Percentiles rank a stretch among this genome's conserved stretches.
These are phyloP conservation scores for Golubevia sp. DNA, from an alignment of 1,284 basidiomycete species.

Conservation along the genomic window DNA sequence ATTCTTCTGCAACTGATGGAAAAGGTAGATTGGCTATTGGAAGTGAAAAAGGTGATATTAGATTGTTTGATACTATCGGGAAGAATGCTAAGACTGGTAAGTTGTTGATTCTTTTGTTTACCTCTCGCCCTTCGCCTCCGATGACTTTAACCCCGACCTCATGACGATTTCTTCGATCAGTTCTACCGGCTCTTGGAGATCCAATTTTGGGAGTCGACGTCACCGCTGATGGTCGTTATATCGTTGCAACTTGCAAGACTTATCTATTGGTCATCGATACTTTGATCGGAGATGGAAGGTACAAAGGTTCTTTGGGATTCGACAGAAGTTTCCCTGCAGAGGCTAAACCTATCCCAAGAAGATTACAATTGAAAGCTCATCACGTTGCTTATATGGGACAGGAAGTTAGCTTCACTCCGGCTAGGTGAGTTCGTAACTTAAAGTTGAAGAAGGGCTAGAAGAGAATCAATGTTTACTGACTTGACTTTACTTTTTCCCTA, in stretches of 20 bases:
- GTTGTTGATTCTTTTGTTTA: neutral
- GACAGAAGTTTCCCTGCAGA: conserved; percentile 93
- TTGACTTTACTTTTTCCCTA: too few relatives aligned
- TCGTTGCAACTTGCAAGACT: conserved; percentile 93
- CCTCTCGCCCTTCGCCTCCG: too few relatives aligned
- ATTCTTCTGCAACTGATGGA: conserved; percentile 85
- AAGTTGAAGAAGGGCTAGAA: conserved; percentile 7
- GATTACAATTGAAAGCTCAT: conserved; percentile 85
- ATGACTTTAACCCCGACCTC: too few relatives aligned
- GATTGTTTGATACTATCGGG: conserved; percentile 92
- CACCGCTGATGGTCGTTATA: conserved; percentile 88
- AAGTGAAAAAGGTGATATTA: conserved; percentile 94
- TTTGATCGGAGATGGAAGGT: conserved; percentile 86
- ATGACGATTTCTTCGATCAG: conserved; percentile 48
- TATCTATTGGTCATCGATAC: conserved; percentile 95
- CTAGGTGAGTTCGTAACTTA: conserved; percentile 68
- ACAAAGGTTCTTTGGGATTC: conserved; percentile 84
- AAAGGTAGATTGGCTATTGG: conserved; percentile 87
- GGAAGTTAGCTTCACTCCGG: conserved; percentile 86
- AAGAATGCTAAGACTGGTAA: conserved; percentile 91
- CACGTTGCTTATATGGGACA: conserved; percentile 95
- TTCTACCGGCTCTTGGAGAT: conserved; percentile 91
- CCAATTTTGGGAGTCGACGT: conserved; percentile 94
- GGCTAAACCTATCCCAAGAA: conserved; percentile 86
- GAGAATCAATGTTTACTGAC: too few relatives aligned